Conservation (phyloP, 2,329 filamentous ascomycete species). For the Mollisiaceae sp. region DNA sequence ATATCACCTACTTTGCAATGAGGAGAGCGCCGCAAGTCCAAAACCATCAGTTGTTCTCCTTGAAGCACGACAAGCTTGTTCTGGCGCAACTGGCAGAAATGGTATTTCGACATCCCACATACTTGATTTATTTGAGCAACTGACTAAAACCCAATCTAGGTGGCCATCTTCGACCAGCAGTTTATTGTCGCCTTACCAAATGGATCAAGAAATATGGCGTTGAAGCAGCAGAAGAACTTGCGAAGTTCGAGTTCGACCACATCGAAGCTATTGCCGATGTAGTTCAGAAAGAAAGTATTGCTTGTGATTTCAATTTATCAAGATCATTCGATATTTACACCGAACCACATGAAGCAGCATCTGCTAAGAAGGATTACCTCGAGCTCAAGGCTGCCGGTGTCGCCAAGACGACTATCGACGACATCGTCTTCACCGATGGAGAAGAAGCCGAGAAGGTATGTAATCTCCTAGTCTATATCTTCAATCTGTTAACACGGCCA, state of each 20-base stretch:
- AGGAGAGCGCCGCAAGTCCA: not conserved
- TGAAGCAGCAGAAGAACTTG: conserved; percentile 46
- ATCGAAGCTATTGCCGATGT: conserved; percentile 46
- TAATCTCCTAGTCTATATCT: not conserved
- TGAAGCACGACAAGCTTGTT: conserved; percentile 46
- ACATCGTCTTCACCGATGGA: conserved; percentile 14
- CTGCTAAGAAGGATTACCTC: conserved; percentile 66
- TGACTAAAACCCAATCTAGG: conserved; percentile 38
- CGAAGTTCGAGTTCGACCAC: conserved; percentile 48
- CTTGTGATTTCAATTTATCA: conserved; percentile 49
- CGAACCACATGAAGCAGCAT: conserved; percentile 51
- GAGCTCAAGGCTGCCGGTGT: conserved; percentile 54
- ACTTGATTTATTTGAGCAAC: too few relatives aligned
- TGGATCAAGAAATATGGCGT: conserved; percentile 43
- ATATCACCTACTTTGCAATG: conserved; percentile 3
- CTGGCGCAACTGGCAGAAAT: conserved; percentile 49
- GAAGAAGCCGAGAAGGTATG: conserved; percentile 16
- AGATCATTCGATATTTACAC: conserved; percentile 47
- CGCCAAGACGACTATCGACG: conserved; percentile 18
- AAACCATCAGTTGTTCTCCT: conserved; percentile 43
- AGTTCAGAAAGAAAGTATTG: conserved; percentile 47
- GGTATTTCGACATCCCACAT: conserved; percentile 35
- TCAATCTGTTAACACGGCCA: not conserved
- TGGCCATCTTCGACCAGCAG: conserved; percentile 48
- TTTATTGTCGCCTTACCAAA: conserved; percentile 46